Conservation (phyloP, 148 eudicot genomes). For the Camellia granthamiana region DNA sequence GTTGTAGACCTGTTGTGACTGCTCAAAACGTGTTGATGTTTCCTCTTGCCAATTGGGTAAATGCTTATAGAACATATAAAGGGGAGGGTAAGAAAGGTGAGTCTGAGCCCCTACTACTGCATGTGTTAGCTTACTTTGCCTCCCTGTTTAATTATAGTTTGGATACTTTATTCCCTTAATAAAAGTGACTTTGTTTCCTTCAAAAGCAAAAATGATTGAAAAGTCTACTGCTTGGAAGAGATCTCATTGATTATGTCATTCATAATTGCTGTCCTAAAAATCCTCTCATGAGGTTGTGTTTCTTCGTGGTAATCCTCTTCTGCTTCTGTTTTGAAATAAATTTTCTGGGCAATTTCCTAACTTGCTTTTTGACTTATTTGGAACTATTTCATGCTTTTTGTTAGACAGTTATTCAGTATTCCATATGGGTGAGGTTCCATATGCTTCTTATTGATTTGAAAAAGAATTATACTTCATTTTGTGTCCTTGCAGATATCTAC, state of each 20-base stretch:
- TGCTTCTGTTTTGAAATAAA: constrained; percentile 4
- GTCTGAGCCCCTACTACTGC: too few relatives aligned
- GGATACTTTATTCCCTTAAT: too few relatives aligned
- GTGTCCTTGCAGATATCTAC: constrained; percentile 64
- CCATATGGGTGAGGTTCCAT: not conserved
- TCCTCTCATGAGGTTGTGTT: not conserved
- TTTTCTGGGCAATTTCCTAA: not conserved
- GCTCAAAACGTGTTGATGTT: too few relatives aligned
- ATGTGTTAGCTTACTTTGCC: too few relatives aligned
- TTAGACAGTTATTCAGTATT: not conserved
- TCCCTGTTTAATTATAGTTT: too few relatives aligned
- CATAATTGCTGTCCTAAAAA: not conserved
- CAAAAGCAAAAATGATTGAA: too few relatives aligned
- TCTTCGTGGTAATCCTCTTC: not conserved
- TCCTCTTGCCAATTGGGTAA: too few relatives aligned
- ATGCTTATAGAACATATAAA: too few relatives aligned
- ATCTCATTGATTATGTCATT: not conserved
- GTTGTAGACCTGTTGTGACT: too few relatives aligned
- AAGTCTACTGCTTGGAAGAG: too few relatives aligned
- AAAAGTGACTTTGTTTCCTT: too few relatives aligned
- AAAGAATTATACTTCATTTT: not conserved
- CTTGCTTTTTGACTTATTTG: not conserved
- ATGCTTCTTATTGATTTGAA: not conserved
- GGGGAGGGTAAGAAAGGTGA: too few relatives aligned
- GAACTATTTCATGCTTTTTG: not conserved